These are phyloP conservation scores for Alternaria solani DNA, from an alignment of 2,329 filamentous ascomycete species.

Conservation along the genomic window DNA sequence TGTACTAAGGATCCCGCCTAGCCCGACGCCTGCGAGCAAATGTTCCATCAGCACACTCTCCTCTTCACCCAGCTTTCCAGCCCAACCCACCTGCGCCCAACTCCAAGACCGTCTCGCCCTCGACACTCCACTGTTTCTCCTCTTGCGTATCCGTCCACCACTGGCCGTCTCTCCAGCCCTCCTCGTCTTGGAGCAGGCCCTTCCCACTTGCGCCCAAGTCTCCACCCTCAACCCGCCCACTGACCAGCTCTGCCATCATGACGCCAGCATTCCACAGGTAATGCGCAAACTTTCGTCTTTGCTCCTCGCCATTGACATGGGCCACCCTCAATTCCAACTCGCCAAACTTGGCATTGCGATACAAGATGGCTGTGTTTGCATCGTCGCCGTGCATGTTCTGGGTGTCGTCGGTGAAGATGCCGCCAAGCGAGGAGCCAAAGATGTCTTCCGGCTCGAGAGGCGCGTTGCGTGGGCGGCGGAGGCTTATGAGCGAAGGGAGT, in stretches of 20 bases:
- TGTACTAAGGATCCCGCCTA: conserved; percentile 57
- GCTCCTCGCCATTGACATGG: conserved; percentile 60
- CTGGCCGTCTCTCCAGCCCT: conserved; percentile 28
- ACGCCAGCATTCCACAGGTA: conserved; percentile 74
- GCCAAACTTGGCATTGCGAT: conserved; percentile 55
- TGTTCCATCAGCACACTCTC: conserved; percentile 39
- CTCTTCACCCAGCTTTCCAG: conserved; percentile 22
- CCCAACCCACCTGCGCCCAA: conserved; percentile 70
- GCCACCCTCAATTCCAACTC: conserved; percentile 53
- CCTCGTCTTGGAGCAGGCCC: conserved; percentile 32
- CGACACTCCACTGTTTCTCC: conserved; percentile 56
- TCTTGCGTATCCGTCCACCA: conserved; percentile 48
- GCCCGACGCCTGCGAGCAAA: conserved; percentile 51
- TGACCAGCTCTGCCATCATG: conserved; percentile 56
- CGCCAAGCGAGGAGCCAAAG: conserved; percentile 65
- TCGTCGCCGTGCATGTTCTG: conserved; percentile 71
- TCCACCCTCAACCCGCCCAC: conserved; percentile 31
- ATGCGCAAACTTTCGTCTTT: conserved; percentile 71
- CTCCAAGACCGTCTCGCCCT: conserved; percentile 66
- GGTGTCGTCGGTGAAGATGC: conserved; percentile 74
- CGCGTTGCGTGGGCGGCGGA: conserved; percentile 37
- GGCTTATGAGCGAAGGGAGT: conserved; percentile 41
- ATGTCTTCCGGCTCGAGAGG: conserved; percentile 64
- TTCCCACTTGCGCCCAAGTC: conserved; percentile 23
- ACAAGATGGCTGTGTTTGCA: conserved; percentile 64